Evolutionary conservation across 768 basidiomycete species (phyloP), one percentile per base, ranked within the genome.

Genomic region (Leccinum variicolor): DNA sequence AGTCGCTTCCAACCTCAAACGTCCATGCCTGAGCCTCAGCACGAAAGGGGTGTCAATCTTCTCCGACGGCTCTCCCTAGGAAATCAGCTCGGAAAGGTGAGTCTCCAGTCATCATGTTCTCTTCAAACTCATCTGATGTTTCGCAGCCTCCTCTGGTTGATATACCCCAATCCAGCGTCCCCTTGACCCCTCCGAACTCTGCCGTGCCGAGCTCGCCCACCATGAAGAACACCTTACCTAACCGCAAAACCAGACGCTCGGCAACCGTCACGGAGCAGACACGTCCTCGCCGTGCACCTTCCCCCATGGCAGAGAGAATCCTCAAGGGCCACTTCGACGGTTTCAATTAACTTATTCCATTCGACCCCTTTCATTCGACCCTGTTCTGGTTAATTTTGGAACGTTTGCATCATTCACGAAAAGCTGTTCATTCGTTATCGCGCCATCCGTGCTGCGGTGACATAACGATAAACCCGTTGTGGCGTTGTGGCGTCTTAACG

Each of bases 301-400:
- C 89, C 39, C 91, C 91, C 6, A 93, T 92, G 92, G 92, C 91
- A 61, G 92, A 94, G 74, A 80, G 92, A 57, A 92, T 94, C 59
- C 81, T 94, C 64, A 94, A 90, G 77, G 92, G 92, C 9, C 92
- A 94, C 65, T 94, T 93, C 64, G 92, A 94, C 68, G 87, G 92
- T 50, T 94, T 94, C 79, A 89, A 90, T 68, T 92, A 74, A 81
- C 39, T 55, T 53, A 56, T 53, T 34, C 13, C 53, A 41, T 52
- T 57, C 50, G 54, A 15, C 28, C 49, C 31, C 13, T 29, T 31
- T 31, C 31, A 31, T 52, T 56, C 50, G 54, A 10, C 28, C 47
- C 10, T 43, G 23, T 52, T 57, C 36, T 51, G 23, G 28, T 43
- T 36, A 41, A 48, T 51, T 50, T 41, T 55, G 56, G 56, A 50